Conservation (phyloP, 1,284 basidiomycete genomes). For the Heimioporus punctisporus region DNA sequence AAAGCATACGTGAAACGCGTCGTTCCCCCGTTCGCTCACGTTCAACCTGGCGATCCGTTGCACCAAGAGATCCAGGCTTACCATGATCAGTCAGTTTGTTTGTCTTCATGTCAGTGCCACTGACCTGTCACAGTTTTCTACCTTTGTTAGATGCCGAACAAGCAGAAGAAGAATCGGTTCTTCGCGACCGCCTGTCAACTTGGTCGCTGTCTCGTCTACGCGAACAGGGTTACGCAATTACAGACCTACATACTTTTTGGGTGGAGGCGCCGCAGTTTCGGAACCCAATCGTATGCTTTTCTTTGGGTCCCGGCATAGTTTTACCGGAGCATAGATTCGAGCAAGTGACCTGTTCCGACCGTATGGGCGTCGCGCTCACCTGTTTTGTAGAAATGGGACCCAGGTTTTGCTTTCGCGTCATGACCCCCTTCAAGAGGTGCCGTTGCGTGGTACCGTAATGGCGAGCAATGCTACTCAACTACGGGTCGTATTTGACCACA, state of each 20-base stretch:
- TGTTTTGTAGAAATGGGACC: conserved; percentile 54
- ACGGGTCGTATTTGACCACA: conserved; percentile 56
- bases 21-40: conserved; percentile 33
- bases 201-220: conserved; percentile 64
- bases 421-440: conserved; percentile 57
- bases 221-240: conserved; percentile 72
- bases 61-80: conserved; percentile 49
- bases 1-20: conserved; percentile 35
- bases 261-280: conserved; percentile 60
- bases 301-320: conserved; percentile 53
- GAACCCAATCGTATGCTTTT: conserved; percentile 62
- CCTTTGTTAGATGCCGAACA: conserved; percentile 68
- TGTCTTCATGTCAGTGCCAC: background rate
- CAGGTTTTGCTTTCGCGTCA: conserved; percentile 64
- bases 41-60: conserved; percentile 39
- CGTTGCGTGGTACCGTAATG: conserved; percentile 60
- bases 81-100: conserved; percentile 39
- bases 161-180: conserved; percentile 56
- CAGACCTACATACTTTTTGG: conserved; percentile 66
- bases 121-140: conserved; percentile 53
- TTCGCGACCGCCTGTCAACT: conserved; percentile 62
- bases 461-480: conserved; percentile 50
- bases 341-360: conserved; percentile 40
- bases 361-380: background rate
- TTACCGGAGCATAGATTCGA: conserved; percentile 66